phyloP scores from a whole-genome alignment of 1,284 basidiomycete genomes.

The Moniliophthora roreri region DNA sequence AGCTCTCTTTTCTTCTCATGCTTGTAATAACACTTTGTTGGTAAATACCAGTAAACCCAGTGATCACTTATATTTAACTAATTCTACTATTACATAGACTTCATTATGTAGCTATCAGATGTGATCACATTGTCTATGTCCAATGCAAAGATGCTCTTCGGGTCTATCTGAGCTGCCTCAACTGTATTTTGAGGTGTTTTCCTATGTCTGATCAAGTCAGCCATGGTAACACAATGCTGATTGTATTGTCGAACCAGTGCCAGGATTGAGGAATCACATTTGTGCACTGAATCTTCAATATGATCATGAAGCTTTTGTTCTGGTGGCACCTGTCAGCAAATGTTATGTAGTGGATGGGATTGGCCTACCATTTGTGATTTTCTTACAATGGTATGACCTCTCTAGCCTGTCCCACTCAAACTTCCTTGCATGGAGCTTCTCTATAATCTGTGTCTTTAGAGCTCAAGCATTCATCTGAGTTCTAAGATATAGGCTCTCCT shows the following conservation, averaged over 20 bases:
- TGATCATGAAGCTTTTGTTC: slow-evolving; percentile 8
- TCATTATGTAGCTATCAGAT: too few species aligned
- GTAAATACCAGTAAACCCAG: too few species aligned
- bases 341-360: not conserved
- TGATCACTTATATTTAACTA: too few species aligned
- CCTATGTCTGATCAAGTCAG: not conserved
- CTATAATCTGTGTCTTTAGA: slow-evolving; percentile 1
- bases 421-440: slow-evolving; percentile 1
- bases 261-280: slow-evolving; percentile 15
- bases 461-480: slow-evolving; percentile 8
- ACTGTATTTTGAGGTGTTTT: not conserved
- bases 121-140: not conserved
- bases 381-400: not conserved
- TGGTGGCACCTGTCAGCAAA: too few species aligned
- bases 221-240: slow-evolving; percentile 13
- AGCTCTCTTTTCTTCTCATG: too few species aligned
- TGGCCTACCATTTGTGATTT: not conserved
- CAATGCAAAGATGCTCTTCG: not conserved
- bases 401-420: slow-evolving; percentile 12
- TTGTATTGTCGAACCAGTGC: slow-evolving; percentile 15
- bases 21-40: too few species aligned
- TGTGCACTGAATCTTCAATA: slow-evolving; percentile 1
- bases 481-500: not conserved
- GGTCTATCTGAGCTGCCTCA: not conserved
- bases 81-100: too few species aligned